Evolutionary conservation across 2,329 filamentous ascomycete genomes (phyloP).

Genomic region (Cadophora gregata): DNA sequence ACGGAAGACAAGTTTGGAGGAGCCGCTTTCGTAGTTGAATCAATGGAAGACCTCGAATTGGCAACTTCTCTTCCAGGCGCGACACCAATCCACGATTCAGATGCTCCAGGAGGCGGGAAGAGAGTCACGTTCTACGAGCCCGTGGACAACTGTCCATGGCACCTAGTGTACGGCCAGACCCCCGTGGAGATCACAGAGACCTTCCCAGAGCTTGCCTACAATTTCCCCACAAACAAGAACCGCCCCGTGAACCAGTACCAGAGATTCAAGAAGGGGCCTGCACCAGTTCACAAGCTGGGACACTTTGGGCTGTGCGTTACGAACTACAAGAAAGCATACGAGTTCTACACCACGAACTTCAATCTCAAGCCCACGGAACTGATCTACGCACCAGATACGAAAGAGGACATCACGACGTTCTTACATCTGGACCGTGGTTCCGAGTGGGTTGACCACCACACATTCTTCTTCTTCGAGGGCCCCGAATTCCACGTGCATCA

Average conservation of each 20-base stretch:
- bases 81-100: slow-evolving; percentile 54
- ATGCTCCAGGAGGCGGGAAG: slow-evolving; percentile 60
- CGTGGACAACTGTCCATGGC: slow-evolving; percentile 62
- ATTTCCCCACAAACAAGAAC: slow-evolving; percentile 57
- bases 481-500: slow-evolving; percentile 56
- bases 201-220: slow-evolving; percentile 51
- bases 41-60: slow-evolving; percentile 58
- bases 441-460: slow-evolving; percentile 59
- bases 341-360: slow-evolving; percentile 58
- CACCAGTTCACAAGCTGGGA: slow-evolving; percentile 58
- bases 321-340: slow-evolving; percentile 53
- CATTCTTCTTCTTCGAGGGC: slow-evolving; percentile 54
- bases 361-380: slow-evolving; percentile 57
- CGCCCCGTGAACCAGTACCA: slow-evolving; percentile 55
- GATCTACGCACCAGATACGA: slow-evolving; percentile 32
- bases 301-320: slow-evolving; percentile 62
- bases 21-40: slow-evolving; percentile 62
- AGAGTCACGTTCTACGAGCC: slow-evolving; percentile 57
- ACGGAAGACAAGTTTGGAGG: slow-evolving; percentile 59
- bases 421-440: slow-evolving; percentile 59
- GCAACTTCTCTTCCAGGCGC: slow-evolving; percentile 56
- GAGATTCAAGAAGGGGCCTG: slow-evolving; percentile 57
- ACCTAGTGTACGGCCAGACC: slow-evolving; percentile 61
- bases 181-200: slow-evolving; percentile 47
- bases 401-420: slow-evolving; percentile 54